These are phyloP conservation scores for Rugonectria rugulosa DNA, from an alignment of 2,329 filamentous ascomycete species.

Conservation along the genomic window DNA sequence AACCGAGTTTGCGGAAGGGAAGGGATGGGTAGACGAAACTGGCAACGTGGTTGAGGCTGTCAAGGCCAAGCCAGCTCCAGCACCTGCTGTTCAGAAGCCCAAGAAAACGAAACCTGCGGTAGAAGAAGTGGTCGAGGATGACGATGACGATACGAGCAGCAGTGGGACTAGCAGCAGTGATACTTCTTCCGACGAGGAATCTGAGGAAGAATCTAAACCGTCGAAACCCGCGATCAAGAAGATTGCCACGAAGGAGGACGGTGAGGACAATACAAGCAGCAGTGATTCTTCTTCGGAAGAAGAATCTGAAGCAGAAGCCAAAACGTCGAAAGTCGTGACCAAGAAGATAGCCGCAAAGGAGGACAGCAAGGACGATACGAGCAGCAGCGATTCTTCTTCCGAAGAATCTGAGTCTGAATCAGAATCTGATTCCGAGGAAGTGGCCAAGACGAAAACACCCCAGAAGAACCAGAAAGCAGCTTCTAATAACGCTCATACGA, in stretches of 20 bases:
- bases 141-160: slow-evolving; percentile 38
- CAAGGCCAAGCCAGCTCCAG: slow-evolving; percentile 44
- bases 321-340: too few relatives aligned
- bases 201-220: slow-evolving; percentile 35
- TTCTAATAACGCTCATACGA: slow-evolving; percentile 27
- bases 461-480: slow-evolving; percentile 28
- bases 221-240: not conserved
- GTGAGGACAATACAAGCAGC: too few relatives aligned
- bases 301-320: too few relatives aligned
- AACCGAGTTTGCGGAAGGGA: slow-evolving; percentile 77
- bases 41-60: slow-evolving; percentile 76
- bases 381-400: slow-evolving; percentile 44
- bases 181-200: slow-evolving; percentile 47
- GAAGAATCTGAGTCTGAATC: not conserved
- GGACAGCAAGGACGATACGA: slow-evolving; percentile 40
- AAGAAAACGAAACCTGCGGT: slow-evolving; percentile 30
- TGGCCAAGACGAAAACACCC: slow-evolving; percentile 18
- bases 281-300: too few relatives aligned
- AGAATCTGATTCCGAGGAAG: slow-evolving; percentile 2
- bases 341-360: too few relatives aligned
- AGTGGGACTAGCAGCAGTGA: slow-evolving; percentile 45
- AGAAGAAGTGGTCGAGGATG: slow-evolving; percentile 35
- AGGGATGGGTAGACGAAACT: slow-evolving; percentile 85
- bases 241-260: too few relatives aligned
- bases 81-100: slow-evolving; percentile 33